A percentile compares a stretch with the other conserved stretches of the same genome.
phyloP scores from a whole-genome alignment of 495 filamentous ascomycete species.

The Staphylotrichum longicolle region DNA sequence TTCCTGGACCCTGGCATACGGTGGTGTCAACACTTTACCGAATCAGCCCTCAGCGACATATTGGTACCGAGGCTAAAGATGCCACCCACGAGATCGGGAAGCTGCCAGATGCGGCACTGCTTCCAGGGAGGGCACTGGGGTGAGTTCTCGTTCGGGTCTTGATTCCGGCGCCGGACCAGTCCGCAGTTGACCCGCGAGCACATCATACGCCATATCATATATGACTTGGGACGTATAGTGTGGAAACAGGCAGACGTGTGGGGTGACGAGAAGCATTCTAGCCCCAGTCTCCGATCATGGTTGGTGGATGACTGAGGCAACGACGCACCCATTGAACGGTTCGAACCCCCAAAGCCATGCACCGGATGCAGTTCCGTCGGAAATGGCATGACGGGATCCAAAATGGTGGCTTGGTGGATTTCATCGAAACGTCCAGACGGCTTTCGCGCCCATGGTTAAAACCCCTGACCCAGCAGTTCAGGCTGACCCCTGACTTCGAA shows the following conservation, averaged over 20 bases:
- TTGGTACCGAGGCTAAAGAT: background rate
- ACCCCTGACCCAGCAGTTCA: no score
- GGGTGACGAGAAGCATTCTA: no score
- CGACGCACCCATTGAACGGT: no score
- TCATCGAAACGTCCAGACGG: no score
- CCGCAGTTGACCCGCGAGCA: background rate
- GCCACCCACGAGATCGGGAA: background rate
- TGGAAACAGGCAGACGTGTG: no score
- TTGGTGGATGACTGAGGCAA: no score
- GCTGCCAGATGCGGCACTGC: background rate
- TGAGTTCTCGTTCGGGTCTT: background rate
- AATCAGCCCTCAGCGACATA: background rate
- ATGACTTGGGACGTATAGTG: no score
- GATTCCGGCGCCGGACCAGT: background rate
- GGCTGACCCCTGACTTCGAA: no score
- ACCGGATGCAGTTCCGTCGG: slow-evolving; percentile 8
- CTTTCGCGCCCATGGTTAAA: no score
- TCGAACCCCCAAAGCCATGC: slow-evolving; percentile 6
- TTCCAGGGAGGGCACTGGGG: background rate
- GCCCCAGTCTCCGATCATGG: no score
- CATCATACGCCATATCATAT: background rate
- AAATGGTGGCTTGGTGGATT: background rate
- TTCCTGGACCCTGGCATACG: no score
- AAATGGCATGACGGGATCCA: no score
- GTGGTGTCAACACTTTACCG: background rate